Evolutionary conservation across 2,329 filamentous ascomycete species (phyloP), one percentile per base, ranked within the genome.

Genomic region (Fonsecaea nubica): DNA sequence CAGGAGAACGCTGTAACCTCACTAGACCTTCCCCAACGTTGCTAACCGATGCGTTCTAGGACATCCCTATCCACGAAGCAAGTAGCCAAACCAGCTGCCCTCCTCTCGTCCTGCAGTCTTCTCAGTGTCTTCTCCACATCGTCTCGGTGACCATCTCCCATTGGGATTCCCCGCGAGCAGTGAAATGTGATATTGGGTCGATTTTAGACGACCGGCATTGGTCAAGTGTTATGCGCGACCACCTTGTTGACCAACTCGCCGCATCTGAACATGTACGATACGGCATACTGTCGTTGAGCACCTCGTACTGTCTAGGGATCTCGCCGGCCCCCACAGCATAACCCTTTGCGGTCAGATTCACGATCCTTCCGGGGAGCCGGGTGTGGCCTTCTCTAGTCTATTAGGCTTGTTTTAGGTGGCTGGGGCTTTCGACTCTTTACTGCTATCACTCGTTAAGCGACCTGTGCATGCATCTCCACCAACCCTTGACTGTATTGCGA

Each of bases 321-420:
- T 48, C 42, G n/a, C 42, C 42, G 42, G 42, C 42, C 45, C 45
- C 45, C 45, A 42, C 45, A 10, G 21, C 7, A 30, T 50, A 13
- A 9, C 45, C 18, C 45, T 50, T 50, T 50, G 45, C 10, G 45
- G 45, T 21, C 18, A 30, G 45, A 50, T 50, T 50, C 45, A 25
- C 18, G 18, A 50, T 50, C 45, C 45, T 50, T 30, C 45, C 45
- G 45, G 45, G 45, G 45, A 50, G 45, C 45, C 45, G 45, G 45
- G 7, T 50, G 45, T 25, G 8, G 45, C 21, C 45, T 50, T 21
- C 45, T 50, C 45, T 50, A 50, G 45, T 50, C 45, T 9, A 4
- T 50, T 50, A 50, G 45, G 45, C 45, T 50, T 50, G 45, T 30
- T 50, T 50, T 50, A 13, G 45, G 45, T 50, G 45, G 45, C 45